phyloP scores from a whole-genome alignment of 2,329 filamentous ascomycete species.

The Magnaporthiopsis poae region DNA sequence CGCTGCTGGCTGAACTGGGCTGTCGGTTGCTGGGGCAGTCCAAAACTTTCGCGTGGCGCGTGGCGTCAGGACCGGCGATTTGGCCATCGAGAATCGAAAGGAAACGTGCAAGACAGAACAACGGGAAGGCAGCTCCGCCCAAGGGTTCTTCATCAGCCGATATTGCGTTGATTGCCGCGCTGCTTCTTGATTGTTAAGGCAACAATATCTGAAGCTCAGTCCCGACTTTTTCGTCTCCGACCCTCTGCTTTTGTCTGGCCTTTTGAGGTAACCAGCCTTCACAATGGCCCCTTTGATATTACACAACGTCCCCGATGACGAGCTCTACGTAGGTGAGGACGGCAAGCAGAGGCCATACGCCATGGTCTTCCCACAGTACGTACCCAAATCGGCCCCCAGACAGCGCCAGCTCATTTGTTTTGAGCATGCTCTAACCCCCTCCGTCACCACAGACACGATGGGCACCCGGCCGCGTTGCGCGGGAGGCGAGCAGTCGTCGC shows the following conservation, averaged over 20 bases:
- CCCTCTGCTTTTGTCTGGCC: neutral
- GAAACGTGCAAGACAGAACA: neutral
- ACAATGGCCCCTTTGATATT: conserved; percentile 55
- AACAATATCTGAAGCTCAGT: neutral
- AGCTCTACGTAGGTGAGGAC: conserved; percentile 56
- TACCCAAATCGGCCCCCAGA: neutral
- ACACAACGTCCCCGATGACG: conserved; percentile 59
- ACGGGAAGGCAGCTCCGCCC: neutral
- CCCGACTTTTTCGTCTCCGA: neutral
- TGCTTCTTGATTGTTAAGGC: neutral
- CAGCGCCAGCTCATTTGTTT: neutral
- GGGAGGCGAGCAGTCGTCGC: conserved; percentile 40
- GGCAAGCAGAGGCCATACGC: conserved; percentile 56
- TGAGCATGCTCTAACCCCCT: conserved; percentile 9
- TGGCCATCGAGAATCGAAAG: neutral
- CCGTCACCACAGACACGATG: conserved; percentile 37
- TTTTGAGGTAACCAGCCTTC: neutral
- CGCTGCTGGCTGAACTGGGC: neutral
- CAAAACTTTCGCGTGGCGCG: neutral
- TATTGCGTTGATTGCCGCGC: neutral
- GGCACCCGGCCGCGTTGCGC: conserved; percentile 36
- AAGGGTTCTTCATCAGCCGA: neutral
- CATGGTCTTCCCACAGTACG: conserved; percentile 54
- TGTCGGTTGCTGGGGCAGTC: neutral
- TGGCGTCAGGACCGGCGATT: neutral